Evolutionary conservation across 1,284 basidiomycete genomes (phyloP).

Genomic region (Boletus sp.): DNA sequence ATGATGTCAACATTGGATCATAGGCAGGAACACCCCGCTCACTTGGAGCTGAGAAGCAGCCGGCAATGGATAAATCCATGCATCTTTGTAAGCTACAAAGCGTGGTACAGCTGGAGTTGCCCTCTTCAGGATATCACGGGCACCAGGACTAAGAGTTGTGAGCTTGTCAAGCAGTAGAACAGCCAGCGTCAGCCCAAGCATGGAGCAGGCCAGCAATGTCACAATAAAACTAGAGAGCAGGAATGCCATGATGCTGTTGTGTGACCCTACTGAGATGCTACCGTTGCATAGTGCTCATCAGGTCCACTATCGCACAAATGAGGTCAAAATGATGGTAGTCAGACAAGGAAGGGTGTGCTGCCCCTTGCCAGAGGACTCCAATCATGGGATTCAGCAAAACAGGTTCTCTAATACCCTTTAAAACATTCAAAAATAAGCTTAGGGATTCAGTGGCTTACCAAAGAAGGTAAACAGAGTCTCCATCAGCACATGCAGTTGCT

Average conservation of each 20-base stretch:
- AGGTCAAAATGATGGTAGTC: not conserved
- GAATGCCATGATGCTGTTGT: not conserved
- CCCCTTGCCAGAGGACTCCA: not conserved
- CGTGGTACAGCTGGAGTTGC: slow-evolving; percentile 6
- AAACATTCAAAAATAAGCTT: not conserved
- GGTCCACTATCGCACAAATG: not conserved
- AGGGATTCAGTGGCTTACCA: not conserved
- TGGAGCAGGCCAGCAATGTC: not conserved
- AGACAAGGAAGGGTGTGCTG: not conserved
- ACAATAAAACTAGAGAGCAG: not conserved
- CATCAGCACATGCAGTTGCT: not conserved
- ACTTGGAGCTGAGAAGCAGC: slow-evolving; percentile 6
- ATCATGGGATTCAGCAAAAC: not conserved
- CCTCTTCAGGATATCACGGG: slow-evolving; percentile 17
- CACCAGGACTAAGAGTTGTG: not conserved
- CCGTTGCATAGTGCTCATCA: not conserved
- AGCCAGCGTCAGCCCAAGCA: not conserved
- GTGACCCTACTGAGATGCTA: no score
- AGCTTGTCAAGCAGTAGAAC: slow-evolving; percentile 1
- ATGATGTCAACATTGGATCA: not conserved
- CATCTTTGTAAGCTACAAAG: slow-evolving; percentile 10
- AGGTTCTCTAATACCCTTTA: not conserved
- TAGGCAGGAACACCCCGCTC: not conserved
- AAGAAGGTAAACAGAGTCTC: not conserved
- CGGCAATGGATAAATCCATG: not conserved